phyloP scores from a whole-genome alignment of 371 early-diverging fungal species.

The Haplosporangium sp. region DNA sequence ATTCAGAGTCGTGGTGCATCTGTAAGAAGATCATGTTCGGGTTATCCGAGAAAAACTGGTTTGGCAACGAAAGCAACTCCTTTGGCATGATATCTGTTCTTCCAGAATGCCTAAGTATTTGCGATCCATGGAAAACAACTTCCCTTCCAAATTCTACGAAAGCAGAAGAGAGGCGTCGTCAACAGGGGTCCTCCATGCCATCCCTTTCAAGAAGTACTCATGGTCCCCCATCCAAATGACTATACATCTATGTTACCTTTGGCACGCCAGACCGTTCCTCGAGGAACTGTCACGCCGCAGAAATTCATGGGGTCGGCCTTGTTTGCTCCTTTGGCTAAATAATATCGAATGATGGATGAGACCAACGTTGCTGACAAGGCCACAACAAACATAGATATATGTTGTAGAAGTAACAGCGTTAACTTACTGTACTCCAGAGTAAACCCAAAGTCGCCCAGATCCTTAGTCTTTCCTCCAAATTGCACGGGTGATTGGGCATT shows the following conservation, averaged over 20 bases:
- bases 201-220: neutral
- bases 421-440: conserved; percentile 36
- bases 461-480: conserved; percentile 19
- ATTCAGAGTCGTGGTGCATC: conserved; percentile 65
- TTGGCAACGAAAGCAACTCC: conserved; percentile 24
- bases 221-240: too few species aligned
- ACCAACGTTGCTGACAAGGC: neutral
- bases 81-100: conserved; percentile 4
- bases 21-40: conserved; percentile 68
- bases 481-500: conserved; percentile 13
- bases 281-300: conserved; percentile 12
- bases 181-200: too few species aligned
- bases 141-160: conserved; percentile 18
- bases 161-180: neutral
- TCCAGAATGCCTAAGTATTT: conserved; percentile 11
- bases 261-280: conserved; percentile 28
- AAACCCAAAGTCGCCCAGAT: conserved; percentile 41
- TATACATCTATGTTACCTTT: conserved; percentile 22
- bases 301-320: conserved; percentile 13
- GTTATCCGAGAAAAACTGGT: conserved; percentile 5
- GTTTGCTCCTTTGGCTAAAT: conserved; percentile 21
- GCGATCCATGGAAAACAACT: conserved; percentile 16
- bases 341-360: too few species aligned
- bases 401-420: neutral
- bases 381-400: neutral